phyloP scores from a whole-genome alignment of 768 basidiomycete genomes.

The Leccinum aurantiacum region DNA sequence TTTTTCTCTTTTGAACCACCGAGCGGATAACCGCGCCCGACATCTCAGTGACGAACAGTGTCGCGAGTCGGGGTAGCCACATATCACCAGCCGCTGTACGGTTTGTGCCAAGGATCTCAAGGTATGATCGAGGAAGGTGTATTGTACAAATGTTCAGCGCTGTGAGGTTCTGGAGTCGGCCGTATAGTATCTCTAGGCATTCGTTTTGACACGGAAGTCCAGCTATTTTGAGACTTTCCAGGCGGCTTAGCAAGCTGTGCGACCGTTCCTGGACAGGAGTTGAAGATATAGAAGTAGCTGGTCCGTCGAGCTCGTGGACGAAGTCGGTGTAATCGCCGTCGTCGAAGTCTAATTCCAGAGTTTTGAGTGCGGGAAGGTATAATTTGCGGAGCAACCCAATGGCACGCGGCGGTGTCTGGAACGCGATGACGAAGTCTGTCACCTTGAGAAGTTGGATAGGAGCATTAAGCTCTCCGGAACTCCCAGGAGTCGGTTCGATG shows the following conservation, averaged over 20 bases:
- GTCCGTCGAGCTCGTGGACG: slow-evolving; percentile 39
- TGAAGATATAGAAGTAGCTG: slow-evolving; percentile 21
- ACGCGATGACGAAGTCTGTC: slow-evolving; percentile 45
- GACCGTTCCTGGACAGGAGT: slow-evolving; percentile 40
- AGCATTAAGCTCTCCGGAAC: slow-evolving; percentile 27
- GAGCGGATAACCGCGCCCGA: slow-evolving; percentile 40
- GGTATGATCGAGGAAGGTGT: slow-evolving; percentile 31
- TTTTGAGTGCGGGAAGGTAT: slow-evolving; percentile 36
- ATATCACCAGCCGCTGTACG: not conserved
- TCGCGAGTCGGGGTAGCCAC: slow-evolving; percentile 53
- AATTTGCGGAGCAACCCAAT: slow-evolving; percentile 27
- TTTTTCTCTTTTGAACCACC: slow-evolving; percentile 45
- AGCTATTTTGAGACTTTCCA: slow-evolving; percentile 54
- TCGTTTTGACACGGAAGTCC: slow-evolving; percentile 44
- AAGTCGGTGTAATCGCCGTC: slow-evolving; percentile 53
- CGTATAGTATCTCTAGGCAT: slow-evolving; percentile 40
- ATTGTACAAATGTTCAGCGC: slow-evolving; percentile 39
- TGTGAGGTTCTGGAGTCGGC: slow-evolving; percentile 48
- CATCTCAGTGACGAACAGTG: slow-evolving; percentile 47
- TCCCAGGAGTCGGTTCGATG: slow-evolving; percentile 14
- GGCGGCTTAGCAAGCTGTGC: slow-evolving; percentile 37
- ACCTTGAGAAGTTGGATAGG: slow-evolving; percentile 33
- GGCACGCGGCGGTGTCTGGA: slow-evolving; percentile 48
- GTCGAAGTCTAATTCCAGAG: slow-evolving; percentile 54
- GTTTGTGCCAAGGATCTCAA: slow-evolving; percentile 17